Percentiles rank a stretch among this genome's conserved stretches.
Conservation (phyloP, 2,329 filamentous ascomycete species). For the Aspergillus sp. region DNA sequence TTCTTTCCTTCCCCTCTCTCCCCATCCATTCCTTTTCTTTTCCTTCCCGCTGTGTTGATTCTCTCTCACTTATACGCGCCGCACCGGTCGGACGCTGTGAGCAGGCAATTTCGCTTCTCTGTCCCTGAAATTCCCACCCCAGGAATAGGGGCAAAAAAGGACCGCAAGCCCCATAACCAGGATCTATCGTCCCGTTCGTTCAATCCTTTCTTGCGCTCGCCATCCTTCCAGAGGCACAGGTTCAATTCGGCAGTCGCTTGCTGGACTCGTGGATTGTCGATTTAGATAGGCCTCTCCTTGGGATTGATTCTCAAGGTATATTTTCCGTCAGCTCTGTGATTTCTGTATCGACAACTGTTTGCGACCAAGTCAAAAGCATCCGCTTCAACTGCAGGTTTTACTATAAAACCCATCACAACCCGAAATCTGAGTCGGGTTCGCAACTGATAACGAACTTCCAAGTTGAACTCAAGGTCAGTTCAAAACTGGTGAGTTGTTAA, state of each 20-base stretch:
- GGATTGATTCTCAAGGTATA: conserved; percentile 1
- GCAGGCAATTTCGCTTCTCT: conserved; percentile 29
- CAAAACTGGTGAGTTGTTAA: conserved; percentile 3
- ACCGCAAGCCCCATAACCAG: neutral
- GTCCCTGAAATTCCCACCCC: conserved; percentile 10
- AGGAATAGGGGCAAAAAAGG: conserved; percentile 16
- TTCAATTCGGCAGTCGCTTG: conserved; percentile 29
- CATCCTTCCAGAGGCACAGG: conserved; percentile 22
- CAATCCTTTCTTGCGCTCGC: conserved; percentile 17
- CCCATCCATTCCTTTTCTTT: conserved; percentile 18
- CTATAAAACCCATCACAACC: neutral
- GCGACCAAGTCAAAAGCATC: neutral
- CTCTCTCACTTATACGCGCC: conserved; percentile 32
- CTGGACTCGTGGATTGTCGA: conserved; percentile 29
- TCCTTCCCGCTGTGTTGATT: conserved; percentile 13
- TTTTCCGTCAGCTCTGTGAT: neutral
- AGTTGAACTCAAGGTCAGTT: neutral
- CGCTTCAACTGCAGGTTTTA: neutral
- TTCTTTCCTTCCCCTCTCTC: conserved; percentile 22
- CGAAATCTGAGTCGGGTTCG: neutral
- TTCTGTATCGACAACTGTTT: neutral
- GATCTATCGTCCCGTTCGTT: conserved; percentile 6
- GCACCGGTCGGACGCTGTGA: conserved; percentile 38
- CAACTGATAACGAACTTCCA: neutral
- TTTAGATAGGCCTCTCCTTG: conserved; percentile 5